These are phyloP conservation scores for Cryptosporidium ubiquitum DNA, from an alignment of 169 alveolate species.

Conservation along the genomic window DNA sequence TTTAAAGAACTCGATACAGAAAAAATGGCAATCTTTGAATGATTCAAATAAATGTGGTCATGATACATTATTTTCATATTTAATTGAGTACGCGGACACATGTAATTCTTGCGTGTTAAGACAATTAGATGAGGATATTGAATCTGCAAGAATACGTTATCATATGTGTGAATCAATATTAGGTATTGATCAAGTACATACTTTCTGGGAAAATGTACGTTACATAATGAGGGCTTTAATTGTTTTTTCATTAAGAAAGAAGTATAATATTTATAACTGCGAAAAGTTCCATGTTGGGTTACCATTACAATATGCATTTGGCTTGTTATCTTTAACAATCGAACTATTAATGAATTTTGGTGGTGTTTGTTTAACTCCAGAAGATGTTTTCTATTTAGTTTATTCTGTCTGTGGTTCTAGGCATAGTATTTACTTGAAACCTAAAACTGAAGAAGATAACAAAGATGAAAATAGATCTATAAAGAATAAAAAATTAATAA, in stretches of 20 bases:
- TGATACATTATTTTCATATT: slow-evolving; percentile 64
- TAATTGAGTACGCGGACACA: slow-evolving; percentile 71
- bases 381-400: slow-evolving; percentile 60
- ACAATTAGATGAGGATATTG: slow-evolving; percentile 68
- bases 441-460: background rate
- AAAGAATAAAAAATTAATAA: slow-evolving; percentile 33
- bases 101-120: slow-evolving; percentile 72
- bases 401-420: slow-evolving; percentile 69
- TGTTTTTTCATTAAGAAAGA: slow-evolving; percentile 62
- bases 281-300: slow-evolving; percentile 73
- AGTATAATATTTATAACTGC: slow-evolving; percentile 59
- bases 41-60: slow-evolving; percentile 71
- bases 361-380: slow-evolving; percentile 57
- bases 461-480: background rate
- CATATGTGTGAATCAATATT: slow-evolving; percentile 72
- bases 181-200: slow-evolving; percentile 66
- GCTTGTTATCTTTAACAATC: slow-evolving; percentile 46
- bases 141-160: slow-evolving; percentile 55
- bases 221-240: slow-evolving; percentile 59
- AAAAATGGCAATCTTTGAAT: slow-evolving; percentile 65
- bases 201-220: slow-evolving; percentile 72
- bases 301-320: slow-evolving; percentile 71
- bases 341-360: slow-evolving; percentile 70
- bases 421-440: slow-evolving; percentile 17
- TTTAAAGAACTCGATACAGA: slow-evolving; percentile 36